Conservation (phyloP, 306 rosid genomes). For the Heteromeles arbutifolia region DNA sequence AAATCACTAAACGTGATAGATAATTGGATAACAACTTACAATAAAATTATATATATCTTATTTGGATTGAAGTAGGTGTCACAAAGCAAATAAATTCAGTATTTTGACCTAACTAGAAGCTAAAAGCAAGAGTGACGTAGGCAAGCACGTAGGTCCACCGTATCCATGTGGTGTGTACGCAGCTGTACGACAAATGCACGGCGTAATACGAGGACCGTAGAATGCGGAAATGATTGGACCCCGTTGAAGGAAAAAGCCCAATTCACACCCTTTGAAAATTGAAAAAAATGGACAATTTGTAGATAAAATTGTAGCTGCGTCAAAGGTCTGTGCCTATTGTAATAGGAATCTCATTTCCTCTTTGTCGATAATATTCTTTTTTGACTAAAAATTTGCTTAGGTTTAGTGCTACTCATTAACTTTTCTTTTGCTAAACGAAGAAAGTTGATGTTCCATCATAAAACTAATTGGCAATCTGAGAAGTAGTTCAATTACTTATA, state of each 20-base stretch:
- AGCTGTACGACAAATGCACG: constrained; percentile 50
- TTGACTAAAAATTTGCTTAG: too few relatives aligned
- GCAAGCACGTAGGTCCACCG: neutral
- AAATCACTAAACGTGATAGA: neutral
- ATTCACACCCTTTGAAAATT: neutral
- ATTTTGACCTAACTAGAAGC: neutral
- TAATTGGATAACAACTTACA: neutral
- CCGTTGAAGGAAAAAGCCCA: neutral
- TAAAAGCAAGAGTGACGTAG: neutral
- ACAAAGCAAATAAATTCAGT: neutral
- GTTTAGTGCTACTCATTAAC: too few relatives aligned
- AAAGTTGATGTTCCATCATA: too few relatives aligned
- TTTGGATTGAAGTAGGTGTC: neutral
- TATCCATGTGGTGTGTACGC: neutral
- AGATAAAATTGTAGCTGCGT: constrained; percentile 5
- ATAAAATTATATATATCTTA: neutral
- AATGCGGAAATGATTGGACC: constrained; percentile 37
- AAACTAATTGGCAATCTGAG: too few relatives aligned
- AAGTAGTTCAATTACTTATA: too few relatives aligned
- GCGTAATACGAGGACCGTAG: constrained; percentile 61
- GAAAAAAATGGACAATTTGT: neutral
- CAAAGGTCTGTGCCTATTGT: neutral
- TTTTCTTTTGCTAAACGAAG: too few relatives aligned
- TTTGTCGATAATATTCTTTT: neutral
- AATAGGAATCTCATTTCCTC: neutral